Conservation (phyloP, 2,329 filamentous ascomycete species). For the Blastomyces emzantsi region DNA sequence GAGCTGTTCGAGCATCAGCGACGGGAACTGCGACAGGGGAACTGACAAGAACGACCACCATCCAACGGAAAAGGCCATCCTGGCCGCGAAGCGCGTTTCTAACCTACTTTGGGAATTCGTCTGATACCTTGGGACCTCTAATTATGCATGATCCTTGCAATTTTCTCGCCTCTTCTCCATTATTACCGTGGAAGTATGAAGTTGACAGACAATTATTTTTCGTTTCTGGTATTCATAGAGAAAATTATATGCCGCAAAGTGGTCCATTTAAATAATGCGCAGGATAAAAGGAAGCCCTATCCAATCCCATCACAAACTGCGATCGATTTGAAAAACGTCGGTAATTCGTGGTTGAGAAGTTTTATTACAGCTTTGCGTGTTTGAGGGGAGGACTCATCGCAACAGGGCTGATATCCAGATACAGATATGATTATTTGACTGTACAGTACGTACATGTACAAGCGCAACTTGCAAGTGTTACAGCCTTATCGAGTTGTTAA, state of each 20-base stretch:
- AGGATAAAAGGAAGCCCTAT: background rate
- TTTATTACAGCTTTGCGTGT: background rate
- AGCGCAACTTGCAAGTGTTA: background rate
- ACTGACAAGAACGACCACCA: background rate
- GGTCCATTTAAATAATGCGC: background rate
- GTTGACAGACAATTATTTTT: background rate
- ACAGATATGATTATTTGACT: background rate
- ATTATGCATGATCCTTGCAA: background rate
- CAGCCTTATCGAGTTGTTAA: background rate
- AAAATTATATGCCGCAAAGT: background rate
- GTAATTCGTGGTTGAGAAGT: too few relatives aligned
- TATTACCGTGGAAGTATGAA: background rate
- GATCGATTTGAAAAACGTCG: background rate
- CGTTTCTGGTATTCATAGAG: background rate
- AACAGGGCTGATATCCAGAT: background rate
- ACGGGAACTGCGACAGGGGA: background rate
- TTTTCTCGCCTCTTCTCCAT: background rate
- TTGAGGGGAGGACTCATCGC: background rate
- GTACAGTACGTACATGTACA: background rate
- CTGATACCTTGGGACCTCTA: background rate
- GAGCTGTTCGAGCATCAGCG: background rate
- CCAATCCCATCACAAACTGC: background rate
- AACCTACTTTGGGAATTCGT: background rate
- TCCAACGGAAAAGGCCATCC: background rate
- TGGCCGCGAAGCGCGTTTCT: too few relatives aligned